Percentiles rank a stretch among this genome's conserved stretches.
Evolutionary conservation across 768 basidiomycete species (phyloP).

Genomic region (Termitomyces eurrhizus): DNA sequence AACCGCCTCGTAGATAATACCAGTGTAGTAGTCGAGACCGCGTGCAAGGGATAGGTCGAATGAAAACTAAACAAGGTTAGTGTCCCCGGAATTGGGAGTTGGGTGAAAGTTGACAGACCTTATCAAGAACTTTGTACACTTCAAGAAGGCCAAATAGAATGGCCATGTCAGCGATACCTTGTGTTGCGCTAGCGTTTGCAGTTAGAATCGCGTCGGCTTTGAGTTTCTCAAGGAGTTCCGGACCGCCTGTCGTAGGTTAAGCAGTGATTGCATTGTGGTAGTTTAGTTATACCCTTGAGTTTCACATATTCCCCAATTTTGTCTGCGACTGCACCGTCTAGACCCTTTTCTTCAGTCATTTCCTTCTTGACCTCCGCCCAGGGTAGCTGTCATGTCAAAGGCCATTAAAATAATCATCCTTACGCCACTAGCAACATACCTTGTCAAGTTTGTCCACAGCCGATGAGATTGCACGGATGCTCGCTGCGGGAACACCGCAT

Average conservation of each 20-base stretch:
- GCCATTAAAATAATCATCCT: neutral
- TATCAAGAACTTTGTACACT: conserved; percentile 75
- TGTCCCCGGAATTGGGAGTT: neutral
- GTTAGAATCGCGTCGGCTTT: conserved; percentile 59
- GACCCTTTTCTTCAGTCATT: conserved; percentile 94
- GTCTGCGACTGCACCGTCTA: conserved; percentile 79
- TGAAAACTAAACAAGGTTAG: conserved; percentile 57
- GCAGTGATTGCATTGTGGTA: neutral
- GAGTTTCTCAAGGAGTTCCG: conserved; percentile 69
- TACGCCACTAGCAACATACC: conserved; percentile 34
- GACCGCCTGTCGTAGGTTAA: conserved; percentile 54
- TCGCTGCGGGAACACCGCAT: conserved; percentile 88
- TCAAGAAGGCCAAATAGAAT: conserved; percentile 79
- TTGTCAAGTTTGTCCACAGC: conserved; percentile 99
- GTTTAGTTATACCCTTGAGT: conserved; percentile 62
- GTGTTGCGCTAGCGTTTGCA: conserved; percentile 69
- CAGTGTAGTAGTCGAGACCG: conserved; percentile 97
- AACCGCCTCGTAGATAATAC: conserved; percentile 95
- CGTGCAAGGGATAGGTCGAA: conserved; percentile 98
- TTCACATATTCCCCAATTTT: conserved; percentile 97
- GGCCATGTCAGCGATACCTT: conserved; percentile 84
- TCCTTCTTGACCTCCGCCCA: conserved; percentile 94
- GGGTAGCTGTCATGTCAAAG: conserved; percentile 47
- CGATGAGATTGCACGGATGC: conserved; percentile 88
- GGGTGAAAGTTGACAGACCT: conserved; percentile 38